Evolutionary conservation across 768 basidiomycete genomes (phyloP).

Genomic region (Agrocybe pediades): DNA sequence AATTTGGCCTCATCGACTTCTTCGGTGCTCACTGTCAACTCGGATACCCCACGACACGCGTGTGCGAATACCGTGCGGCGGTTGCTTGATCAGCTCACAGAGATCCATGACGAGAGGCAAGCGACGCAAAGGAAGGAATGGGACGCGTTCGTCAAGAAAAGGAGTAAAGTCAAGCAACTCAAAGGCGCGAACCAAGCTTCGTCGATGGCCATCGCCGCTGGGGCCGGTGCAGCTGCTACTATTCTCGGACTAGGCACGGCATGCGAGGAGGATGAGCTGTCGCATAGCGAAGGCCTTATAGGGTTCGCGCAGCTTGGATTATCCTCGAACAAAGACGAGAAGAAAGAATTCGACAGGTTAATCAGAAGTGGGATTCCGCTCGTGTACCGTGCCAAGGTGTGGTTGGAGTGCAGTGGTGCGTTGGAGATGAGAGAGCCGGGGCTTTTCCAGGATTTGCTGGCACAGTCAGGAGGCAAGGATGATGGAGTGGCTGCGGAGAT

Average conservation of each 20-base stretch:
- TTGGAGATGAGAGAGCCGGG: conserved; percentile 93
- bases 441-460: conserved; percentile 82
- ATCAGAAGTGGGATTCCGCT: conserved; percentile 89
- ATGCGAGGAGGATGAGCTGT: conserved; percentile 71
- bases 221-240: conserved; percentile 53
- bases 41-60: conserved; percentile 70
- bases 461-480: conserved; percentile 43
- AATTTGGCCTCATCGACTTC: conserved; percentile 35
- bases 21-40: conserved; percentile 61
- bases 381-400: conserved; percentile 82
- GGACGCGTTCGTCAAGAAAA: conserved; percentile 83
- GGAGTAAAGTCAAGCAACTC: conserved; percentile 47
- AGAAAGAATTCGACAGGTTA: conserved; percentile 76
- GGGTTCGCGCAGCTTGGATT: conserved; percentile 89
- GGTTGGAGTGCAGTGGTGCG: conserved; percentile 93
- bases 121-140: conserved; percentile 71
- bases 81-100: conserved; percentile 76
- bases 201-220: conserved; percentile 25
- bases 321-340: conserved; percentile 74
- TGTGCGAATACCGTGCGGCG: conserved; percentile 74
- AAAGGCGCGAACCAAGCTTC: conserved; percentile 26
- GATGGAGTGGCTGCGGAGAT: conserved; percentile 71
- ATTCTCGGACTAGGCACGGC: conserved; percentile 68
- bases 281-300: conserved; percentile 83
- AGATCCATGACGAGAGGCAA: conserved; percentile 84